Evolutionary conservation across 2,329 filamentous ascomycete genomes (phyloP).

Genomic region (Trichoderma asperellum): DNA sequence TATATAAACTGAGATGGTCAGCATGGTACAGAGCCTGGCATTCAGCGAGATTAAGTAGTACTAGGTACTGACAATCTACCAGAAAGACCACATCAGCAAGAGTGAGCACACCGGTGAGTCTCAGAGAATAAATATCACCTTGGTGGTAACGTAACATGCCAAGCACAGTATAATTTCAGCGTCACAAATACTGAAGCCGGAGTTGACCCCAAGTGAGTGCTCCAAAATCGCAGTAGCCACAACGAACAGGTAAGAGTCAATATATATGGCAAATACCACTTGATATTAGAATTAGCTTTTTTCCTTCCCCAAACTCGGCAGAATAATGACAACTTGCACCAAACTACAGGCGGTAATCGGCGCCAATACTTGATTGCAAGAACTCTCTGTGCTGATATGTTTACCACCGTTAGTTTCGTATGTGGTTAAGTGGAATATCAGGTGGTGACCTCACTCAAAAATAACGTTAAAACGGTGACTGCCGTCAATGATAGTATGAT

Average conservation of each 20-base stretch:
- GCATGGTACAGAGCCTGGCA: neutral
- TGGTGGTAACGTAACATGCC: slow-evolving; percentile 65
- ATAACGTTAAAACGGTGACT: slow-evolving; percentile 42
- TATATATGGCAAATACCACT: slow-evolving; percentile 65
- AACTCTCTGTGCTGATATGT: slow-evolving; percentile 42
- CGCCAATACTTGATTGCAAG: slow-evolving; percentile 46
- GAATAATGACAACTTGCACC: slow-evolving; percentile 43
- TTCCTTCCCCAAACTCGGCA: too few species aligned
- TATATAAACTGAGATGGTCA: slow-evolving; percentile 57
- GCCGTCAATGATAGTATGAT: slow-evolving; percentile 43
- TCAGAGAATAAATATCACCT: slow-evolving; percentile 45
- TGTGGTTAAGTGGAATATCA: neutral
- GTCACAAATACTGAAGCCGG: slow-evolving; percentile 55
- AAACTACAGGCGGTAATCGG: slow-evolving; percentile 48
- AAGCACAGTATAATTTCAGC: slow-evolving; percentile 64
- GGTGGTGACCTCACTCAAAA: slow-evolving; percentile 40
- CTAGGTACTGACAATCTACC: slow-evolving; percentile 41
- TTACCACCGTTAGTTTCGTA: neutral
- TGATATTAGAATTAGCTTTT: neutral
- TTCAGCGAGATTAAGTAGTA: neutral
- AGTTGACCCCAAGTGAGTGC: slow-evolving; percentile 60
- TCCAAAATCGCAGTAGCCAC: slow-evolving; percentile 60
- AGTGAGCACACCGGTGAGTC: neutral
- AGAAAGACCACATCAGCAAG: neutral
- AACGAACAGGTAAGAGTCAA: slow-evolving; percentile 64